Evolutionary conservation across 805 yeast genomes (phyloP).

Genomic region (Saccharomyces jurei): DNA sequence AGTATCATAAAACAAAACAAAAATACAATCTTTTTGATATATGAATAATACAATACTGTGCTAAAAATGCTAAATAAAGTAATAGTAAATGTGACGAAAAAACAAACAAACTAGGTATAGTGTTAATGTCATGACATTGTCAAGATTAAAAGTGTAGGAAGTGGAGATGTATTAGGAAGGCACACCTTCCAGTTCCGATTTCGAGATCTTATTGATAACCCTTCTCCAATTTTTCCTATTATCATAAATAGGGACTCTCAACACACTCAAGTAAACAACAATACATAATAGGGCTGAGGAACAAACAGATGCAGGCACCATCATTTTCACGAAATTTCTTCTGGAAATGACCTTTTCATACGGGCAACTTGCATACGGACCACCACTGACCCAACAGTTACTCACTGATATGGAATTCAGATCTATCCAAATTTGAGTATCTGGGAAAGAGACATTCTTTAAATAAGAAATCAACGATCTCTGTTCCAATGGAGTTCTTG

Average conservation of each 20-base stretch:
- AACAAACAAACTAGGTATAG: background rate
- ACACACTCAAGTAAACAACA: slow-evolving; percentile 48
- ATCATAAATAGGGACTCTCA: slow-evolving; percentile 60
- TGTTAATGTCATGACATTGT: background rate
- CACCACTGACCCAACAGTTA: slow-evolving; percentile 83
- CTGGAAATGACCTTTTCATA: slow-evolving; percentile 50
- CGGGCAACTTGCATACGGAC: slow-evolving; percentile 71
- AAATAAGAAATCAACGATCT: slow-evolving; percentile 16
- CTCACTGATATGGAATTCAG: slow-evolving; percentile 65
- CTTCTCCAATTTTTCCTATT: slow-evolving; percentile 61
- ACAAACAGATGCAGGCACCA: slow-evolving; percentile 60
- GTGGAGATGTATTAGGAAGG: slow-evolving; percentile 44
- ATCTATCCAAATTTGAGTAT: slow-evolving; percentile 55
- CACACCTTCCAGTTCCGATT: slow-evolving; percentile 75
- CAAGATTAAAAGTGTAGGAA: background rate
- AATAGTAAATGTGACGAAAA: background rate
- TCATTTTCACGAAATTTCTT: slow-evolving; percentile 50
- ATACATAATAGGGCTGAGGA: slow-evolving; percentile 43
- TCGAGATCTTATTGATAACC: slow-evolving; percentile 45
- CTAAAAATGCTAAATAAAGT: background rate
- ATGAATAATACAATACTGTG: background rate
- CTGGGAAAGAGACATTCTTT: slow-evolving; percentile 2
- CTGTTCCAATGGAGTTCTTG: slow-evolving; percentile 44
- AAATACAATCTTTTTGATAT: background rate
- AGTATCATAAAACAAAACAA: background rate